Base-by-base conservation (phyloP, 805 yeast species). In the Yarrowia yakushimensis region DNA sequence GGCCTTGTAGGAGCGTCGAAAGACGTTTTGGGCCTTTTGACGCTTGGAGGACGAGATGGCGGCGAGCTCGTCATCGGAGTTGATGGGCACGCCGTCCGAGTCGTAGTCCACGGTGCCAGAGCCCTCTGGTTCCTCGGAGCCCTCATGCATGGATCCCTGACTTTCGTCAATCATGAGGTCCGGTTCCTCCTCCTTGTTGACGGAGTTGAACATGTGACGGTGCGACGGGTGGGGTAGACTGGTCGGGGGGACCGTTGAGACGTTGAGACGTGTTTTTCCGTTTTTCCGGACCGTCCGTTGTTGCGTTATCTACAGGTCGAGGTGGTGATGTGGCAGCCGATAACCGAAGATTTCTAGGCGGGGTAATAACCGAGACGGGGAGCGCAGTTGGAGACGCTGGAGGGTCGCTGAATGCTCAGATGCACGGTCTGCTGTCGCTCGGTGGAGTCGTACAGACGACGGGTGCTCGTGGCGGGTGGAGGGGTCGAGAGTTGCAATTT, bases 1-100 rank as follows among this genome's bases (percentile, higher is more conserved):
- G 0, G 97, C 97, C 65, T 83, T 81, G 72, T 88, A 92, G 65
- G 85, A 83, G 66, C 97, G 76, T 67, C 77, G 82, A 77, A 81
- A 86, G n/a, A 67, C 42, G 41, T 59, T 43, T 18, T 59, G 62
- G 6, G 54, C 62, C 33, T 43, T 33, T 25, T 34, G 43, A 13
- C 54, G 54, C 8, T 59, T 59, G 15, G 62, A 43, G n/a, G 61
- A 55, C 59, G 59, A 52, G 17, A 52, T 52, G 42, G 20, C 31
- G 13, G 43, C 42, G 13, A 52, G 23, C 13, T 52, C 59, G 43
- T 52, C 59, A 23, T 34, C 43, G 4, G 55, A 31, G 55, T 48
- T 48, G 28, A 31, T 2, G n/a, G 23, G 43, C 17, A 3, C 17
- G 12, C 43, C 59, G 18, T 52, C 59, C 17, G 59, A 52, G 43